These are phyloP conservation scores for Alliaria petiolata DNA, from an alignment of 345 rosid genomes.

Conservation along the genomic window DNA sequence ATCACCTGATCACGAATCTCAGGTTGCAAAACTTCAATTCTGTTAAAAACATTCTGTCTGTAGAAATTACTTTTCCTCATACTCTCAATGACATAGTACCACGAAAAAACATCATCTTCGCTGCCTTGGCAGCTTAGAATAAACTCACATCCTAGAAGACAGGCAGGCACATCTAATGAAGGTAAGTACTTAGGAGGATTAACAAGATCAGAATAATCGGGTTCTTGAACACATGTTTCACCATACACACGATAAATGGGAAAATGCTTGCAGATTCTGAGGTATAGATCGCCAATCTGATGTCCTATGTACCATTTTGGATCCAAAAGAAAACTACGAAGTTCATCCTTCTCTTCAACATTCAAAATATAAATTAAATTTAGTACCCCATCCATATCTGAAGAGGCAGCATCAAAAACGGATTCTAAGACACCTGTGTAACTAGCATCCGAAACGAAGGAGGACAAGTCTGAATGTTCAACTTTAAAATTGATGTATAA, in stretches of 20 bases:
- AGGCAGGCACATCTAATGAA: constrained; percentile 60
- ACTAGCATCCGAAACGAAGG: constrained; percentile 54
- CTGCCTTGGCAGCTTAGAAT: constrained; percentile 43
- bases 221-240: constrained; percentile 43
- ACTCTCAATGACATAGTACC: constrained; percentile 65
- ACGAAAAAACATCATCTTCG: constrained; percentile 68
- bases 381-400: constrained; percentile 36
- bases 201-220: constrained; percentile 65
- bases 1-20: constrained; percentile 69
- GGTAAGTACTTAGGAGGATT: constrained; percentile 72
- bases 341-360: constrained; percentile 73
- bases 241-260: constrained; percentile 68
- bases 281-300: constrained; percentile 40
- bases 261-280: constrained; percentile 60
- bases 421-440: constrained; percentile 71
- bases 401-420: constrained; percentile 54
- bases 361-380: constrained; percentile 40
- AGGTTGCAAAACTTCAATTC: constrained; percentile 59
- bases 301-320: constrained; percentile 78
- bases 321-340: constrained; percentile 69
- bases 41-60: constrained; percentile 59
- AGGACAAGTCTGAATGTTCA: constrained; percentile 70
- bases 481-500: constrained; percentile 50
- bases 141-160: constrained; percentile 68
- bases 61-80: constrained; percentile 80